Evolutionary conservation across 208 protist species (phyloP), one percentile per base, ranked within the genome.

Genomic region (Trypanosoma mega): DNA sequence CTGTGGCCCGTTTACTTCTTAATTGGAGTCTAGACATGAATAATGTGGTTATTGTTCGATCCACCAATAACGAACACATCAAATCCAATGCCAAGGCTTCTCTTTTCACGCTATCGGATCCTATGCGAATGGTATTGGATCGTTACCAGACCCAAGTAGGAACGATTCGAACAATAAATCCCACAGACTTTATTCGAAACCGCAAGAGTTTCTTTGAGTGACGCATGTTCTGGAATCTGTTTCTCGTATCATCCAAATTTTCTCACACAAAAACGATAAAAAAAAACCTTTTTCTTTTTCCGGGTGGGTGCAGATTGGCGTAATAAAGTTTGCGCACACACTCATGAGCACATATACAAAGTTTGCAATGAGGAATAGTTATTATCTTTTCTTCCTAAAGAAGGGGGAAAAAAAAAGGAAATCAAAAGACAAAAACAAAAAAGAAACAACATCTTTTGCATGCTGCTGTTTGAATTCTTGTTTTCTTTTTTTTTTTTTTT

Each of bases 21-120:
- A 93, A 93, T 64, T 89, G 85, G 82, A 84, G 49, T 47, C 49
- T 89, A 12, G 86, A 96, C 51, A 73, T 75, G 62, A 77, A 78
- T 68, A 88, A 90, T 61, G 79, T 92, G n/a, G 80, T 92, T 3
- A 77, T 93, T 71, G 82, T 91, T 9, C 85, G 86, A 26, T 87
- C 90, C 11, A 77, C 74, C 1, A 88, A 85, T 14, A 76, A 80
- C 56, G 84, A 78, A 23, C 85, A 96, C 63, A 91, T 93, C 48
- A 72, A 74, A 34, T 83, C 81, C 3, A 92, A 93, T 53, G 78
- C 90, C n/a, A 96, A 92, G 70, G 86, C 84, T 21, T 68, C 75
- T 8, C 76, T 77, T 44, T 90, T 81, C 37, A 58, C 84, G 1
- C 74, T 93, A 1, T 74, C 79, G 18, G 82, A 88, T 45, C 60